phyloP scores from a whole-genome alignment of 192 early-diverging fungal genomes.

The Lobulomyces angularis region DNA sequence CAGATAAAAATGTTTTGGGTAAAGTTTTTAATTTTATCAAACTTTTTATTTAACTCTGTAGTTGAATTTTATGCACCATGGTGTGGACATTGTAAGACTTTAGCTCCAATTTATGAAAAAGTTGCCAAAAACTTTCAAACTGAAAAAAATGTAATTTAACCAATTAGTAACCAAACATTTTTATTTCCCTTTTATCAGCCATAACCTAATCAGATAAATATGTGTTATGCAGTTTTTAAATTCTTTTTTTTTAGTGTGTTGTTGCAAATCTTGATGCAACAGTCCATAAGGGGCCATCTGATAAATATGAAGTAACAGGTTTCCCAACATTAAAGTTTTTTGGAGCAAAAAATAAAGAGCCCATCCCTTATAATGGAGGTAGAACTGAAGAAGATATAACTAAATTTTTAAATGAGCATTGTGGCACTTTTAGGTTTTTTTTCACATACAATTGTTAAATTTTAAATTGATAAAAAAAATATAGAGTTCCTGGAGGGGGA shows the following conservation, averaged over 20 bases:
- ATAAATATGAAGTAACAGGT: conserved; percentile 56
- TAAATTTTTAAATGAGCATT: conserved; percentile 72
- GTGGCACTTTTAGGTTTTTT: too few relatives aligned
- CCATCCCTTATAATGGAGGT: conserved; percentile 59
- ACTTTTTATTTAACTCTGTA: too few relatives aligned
- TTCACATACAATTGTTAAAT: too few relatives aligned
- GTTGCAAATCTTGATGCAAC: conserved; percentile 88
- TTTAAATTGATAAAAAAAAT: too few relatives aligned
- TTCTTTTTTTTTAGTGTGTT: conserved; percentile 27
- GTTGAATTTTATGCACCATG: conserved; percentile 78
- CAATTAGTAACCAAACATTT: background rate
- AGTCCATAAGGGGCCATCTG: conserved; percentile 43
- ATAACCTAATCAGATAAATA: background rate
- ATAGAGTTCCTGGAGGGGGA: conserved; percentile 60
- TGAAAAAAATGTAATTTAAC: conserved; percentile 50
- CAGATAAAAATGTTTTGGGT: conserved; percentile 55
- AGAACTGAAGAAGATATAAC: conserved; percentile 64
- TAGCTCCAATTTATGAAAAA: conserved; percentile 84
- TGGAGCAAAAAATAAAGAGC: conserved; percentile 35
- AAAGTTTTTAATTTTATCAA: too few relatives aligned
- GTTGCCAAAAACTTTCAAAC: conserved; percentile 65
- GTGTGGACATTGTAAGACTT: conserved; percentile 65
- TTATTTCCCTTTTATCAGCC: background rate
- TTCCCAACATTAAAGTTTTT: conserved; percentile 80
- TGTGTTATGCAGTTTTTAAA: background rate